A percentile compares a stretch with the other conserved stretches of the same genome.
phyloP scores from a whole-genome alignment of 192 early-diverging fungal genomes.

The Rhizophagus sp. region DNA sequence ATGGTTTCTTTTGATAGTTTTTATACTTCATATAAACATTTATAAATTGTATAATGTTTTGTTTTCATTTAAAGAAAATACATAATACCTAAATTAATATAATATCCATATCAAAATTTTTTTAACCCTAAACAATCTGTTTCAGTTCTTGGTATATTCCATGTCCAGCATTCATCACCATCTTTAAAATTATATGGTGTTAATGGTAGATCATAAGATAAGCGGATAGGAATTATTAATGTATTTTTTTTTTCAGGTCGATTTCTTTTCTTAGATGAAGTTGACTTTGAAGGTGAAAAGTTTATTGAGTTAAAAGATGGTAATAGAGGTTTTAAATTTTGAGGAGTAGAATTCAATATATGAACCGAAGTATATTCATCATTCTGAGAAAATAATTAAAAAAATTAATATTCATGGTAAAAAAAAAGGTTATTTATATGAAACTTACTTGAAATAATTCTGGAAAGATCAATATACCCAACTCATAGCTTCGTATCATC shows the following conservation, averaged over 20 bases:
- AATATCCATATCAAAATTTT: no score
- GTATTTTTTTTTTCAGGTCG: neutral
- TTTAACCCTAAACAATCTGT: neutral
- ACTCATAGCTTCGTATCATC: conserved; percentile 65
- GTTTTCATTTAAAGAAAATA: no score
- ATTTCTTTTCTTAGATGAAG: neutral
- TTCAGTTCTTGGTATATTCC: conserved; percentile 13
- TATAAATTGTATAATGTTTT: no score
- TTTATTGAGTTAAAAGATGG: neutral
- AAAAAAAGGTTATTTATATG: neutral
- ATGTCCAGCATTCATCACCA: conserved; percentile 35
- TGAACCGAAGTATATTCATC: conserved; percentile 28
- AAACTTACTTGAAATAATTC: conserved; percentile 56
- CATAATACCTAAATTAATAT: no score
- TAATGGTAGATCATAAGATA: conserved; percentile 64
- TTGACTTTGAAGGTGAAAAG: conserved; percentile 10
- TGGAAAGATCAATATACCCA: conserved; percentile 63
- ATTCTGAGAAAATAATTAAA: neutral
- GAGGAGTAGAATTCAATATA: conserved; percentile 36
- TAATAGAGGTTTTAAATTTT: conserved; percentile 32
- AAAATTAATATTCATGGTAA: neutral
- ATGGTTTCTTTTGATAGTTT: no score
- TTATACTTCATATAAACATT: no score
- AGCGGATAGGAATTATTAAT: conserved; percentile 52
- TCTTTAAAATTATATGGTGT: conserved; percentile 41